A percentile compares a stretch with the other conserved stretches of the same genome.
Conservation (phyloP, 2,329 filamentous ascomycete genomes). For the Ophiosphaerella korrae region DNA sequence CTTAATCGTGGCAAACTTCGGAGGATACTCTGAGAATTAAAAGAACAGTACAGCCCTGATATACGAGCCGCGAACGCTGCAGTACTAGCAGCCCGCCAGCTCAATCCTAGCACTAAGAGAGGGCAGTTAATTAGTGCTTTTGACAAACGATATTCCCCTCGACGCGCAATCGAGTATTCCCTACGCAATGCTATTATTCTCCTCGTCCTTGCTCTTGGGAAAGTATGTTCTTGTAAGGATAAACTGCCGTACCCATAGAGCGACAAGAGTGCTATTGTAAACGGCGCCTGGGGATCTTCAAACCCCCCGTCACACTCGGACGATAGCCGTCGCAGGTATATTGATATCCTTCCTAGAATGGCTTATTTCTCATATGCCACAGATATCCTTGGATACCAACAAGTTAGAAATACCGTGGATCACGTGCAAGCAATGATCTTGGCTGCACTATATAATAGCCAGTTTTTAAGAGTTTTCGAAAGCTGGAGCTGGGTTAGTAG, state of each 20-base stretch:
- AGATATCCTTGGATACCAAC: slow-evolving; percentile 82
- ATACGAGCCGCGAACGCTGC: slow-evolving; percentile 20
- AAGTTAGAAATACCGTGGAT: slow-evolving; percentile 77
- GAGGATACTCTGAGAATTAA: slow-evolving; percentile 58
- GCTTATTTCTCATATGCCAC: slow-evolving; percentile 88
- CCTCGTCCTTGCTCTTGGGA: slow-evolving; percentile 66
- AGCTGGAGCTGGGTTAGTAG: slow-evolving; percentile 75
- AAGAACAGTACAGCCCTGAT: slow-evolving; percentile 41
- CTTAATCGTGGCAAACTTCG: slow-evolving; percentile 60
- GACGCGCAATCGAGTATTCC: slow-evolving; percentile 34
- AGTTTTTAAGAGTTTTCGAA: slow-evolving; percentile 83
- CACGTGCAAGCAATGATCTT: slow-evolving; percentile 86
- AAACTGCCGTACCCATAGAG: too few relatives aligned
- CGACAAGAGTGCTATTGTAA: slow-evolving; percentile 41
- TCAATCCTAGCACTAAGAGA: slow-evolving; percentile 39
- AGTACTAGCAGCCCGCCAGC: slow-evolving; percentile 30
- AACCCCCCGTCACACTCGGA: slow-evolving; percentile 43
- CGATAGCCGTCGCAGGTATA: slow-evolving; percentile 60
- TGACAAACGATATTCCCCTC: slow-evolving; percentile 26
- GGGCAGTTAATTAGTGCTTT: slow-evolving; percentile 40
- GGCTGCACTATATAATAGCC: slow-evolving; percentile 85
- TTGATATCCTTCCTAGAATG: slow-evolving; percentile 85
- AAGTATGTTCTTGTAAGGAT: too few relatives aligned
- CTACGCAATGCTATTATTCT: slow-evolving; percentile 76
- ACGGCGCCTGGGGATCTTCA: slow-evolving; percentile 29